A percentile compares a stretch with the other conserved stretches of the same genome.
phyloP scores from a whole-genome alignment of 306 rosid genomes.

The Amphicarpaea edgeworthii region DNA sequence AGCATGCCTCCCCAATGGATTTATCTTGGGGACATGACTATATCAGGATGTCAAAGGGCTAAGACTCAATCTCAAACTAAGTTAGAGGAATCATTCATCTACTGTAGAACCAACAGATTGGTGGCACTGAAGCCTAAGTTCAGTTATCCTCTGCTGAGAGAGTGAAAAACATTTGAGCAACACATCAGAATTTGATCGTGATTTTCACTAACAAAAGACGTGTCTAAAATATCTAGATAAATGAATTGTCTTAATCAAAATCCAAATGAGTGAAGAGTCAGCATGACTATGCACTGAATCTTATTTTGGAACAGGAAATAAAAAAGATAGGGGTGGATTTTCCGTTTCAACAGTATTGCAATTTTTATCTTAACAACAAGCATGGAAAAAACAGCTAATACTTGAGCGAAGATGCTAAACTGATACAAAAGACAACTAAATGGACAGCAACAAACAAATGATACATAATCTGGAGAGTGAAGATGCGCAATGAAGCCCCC shows the following conservation, averaged over 20 bases:
- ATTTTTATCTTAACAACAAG: conserved; percentile 20
- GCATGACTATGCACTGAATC: conserved; percentile 12
- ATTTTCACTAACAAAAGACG: not conserved
- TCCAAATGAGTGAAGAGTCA: conserved; percentile 7
- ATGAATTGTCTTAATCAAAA: not conserved
- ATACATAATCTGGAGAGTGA: not conserved
- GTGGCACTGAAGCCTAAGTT: not conserved
- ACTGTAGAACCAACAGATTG: not conserved
- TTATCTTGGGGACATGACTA: not conserved
- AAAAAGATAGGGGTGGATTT: not conserved
- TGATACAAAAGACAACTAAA: not conserved
- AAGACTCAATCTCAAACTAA: conserved; percentile 8
- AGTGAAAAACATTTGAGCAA: conserved; percentile 26
- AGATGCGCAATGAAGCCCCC: conserved; percentile 18
- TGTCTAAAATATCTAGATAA: conserved; percentile 33
- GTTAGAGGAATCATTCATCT: not conserved
- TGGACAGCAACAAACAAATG: conserved; percentile 15
- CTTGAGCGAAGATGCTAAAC: too few relatives aligned
- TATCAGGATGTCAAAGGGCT: conserved; percentile 8
- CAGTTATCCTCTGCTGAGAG: conserved; percentile 1
- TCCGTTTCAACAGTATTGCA: not conserved
- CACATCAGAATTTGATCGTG: conserved; percentile 14
- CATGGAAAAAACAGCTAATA: conserved; percentile 17
- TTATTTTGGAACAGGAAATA: not conserved
- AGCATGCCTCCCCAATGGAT: not conserved